These are phyloP conservation scores for Cutaneotrichosporon arboriforme DNA, from an alignment of 1,284 basidiomycete genomes.

Conservation along the genomic window DNA sequence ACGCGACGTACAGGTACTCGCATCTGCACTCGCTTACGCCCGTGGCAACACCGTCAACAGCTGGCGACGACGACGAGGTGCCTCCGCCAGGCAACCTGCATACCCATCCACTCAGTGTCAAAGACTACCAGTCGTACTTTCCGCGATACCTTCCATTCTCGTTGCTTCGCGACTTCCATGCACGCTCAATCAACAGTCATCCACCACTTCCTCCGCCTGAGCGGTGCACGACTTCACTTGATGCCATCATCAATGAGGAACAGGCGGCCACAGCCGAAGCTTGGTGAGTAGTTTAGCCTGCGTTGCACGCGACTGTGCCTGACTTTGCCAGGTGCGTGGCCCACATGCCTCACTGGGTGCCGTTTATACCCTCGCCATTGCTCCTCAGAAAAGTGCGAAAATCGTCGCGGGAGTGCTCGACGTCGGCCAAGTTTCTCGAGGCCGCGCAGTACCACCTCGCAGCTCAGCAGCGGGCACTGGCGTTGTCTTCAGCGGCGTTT, in stretches of 20 bases:
- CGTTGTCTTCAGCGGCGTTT: not conserved
- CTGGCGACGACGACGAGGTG: not conserved
- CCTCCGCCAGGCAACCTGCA: not conserved
- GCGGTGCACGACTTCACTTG: not conserved
- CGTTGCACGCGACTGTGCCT: not conserved
- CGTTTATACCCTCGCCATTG: not conserved
- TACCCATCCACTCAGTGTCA: not conserved
- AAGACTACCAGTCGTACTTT: conserved; percentile 7
- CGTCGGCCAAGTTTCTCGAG: conserved; percentile 2
- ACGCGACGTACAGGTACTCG: not conserved
- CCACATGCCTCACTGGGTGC: not conserved
- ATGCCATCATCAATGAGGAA: conserved; percentile 1
- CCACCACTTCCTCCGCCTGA: not conserved
- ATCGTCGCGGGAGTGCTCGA: not conserved
- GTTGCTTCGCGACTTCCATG: conserved; percentile 4
- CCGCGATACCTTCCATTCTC: conserved; percentile 5
- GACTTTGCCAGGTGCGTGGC: not conserved
- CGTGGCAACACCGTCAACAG: not conserved
- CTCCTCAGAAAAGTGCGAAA: not conserved
- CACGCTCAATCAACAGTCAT: not conserved
- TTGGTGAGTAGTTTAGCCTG: not conserved
- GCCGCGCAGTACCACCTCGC: not conserved
- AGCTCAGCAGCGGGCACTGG: not conserved
- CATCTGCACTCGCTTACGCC: not conserved
- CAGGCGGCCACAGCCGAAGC: not conserved